These are phyloP conservation scores for Chenopodium berlandieri DNA, from an alignment of 148 eudicot species.

Conservation along the genomic window DNA sequence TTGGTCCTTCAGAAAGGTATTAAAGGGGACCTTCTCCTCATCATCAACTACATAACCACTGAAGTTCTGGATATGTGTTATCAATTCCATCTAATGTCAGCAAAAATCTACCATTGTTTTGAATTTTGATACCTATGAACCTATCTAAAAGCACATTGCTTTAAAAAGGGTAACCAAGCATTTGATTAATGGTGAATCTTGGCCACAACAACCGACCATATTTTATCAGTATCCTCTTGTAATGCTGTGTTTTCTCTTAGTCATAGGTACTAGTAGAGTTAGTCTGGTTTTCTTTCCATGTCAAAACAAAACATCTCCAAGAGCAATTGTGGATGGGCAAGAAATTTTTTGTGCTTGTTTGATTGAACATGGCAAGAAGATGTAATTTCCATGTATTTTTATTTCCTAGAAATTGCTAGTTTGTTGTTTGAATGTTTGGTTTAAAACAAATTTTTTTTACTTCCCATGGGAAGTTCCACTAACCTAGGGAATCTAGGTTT, in stretches of 20 bases:
- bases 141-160: neutral
- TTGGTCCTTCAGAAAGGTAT: neutral
- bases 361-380: too few species aligned
- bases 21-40: neutral
- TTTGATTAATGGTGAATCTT: neutral
- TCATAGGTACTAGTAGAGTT: too few species aligned
- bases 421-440: too few species aligned
- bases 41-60: neutral
- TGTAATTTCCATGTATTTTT: too few species aligned
- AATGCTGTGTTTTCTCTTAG: too few species aligned
- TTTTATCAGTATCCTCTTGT: too few species aligned
- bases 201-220: neutral
- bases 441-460: too few species aligned
- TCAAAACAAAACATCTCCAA: neutral
- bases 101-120: neutral
- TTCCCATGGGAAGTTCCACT: too few species aligned
- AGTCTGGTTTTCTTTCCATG: neutral
- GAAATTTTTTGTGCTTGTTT: too few species aligned
- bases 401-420: too few species aligned
- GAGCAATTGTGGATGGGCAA: neutral
- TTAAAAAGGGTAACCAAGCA: neutral
- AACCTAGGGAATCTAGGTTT: too few species aligned
- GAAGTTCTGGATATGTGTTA: neutral
- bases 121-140: too few species aligned
- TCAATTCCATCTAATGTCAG: neutral